Base-by-base conservation (phyloP, 768 basidiomycete species). In the Piloderma croceum region DNA sequence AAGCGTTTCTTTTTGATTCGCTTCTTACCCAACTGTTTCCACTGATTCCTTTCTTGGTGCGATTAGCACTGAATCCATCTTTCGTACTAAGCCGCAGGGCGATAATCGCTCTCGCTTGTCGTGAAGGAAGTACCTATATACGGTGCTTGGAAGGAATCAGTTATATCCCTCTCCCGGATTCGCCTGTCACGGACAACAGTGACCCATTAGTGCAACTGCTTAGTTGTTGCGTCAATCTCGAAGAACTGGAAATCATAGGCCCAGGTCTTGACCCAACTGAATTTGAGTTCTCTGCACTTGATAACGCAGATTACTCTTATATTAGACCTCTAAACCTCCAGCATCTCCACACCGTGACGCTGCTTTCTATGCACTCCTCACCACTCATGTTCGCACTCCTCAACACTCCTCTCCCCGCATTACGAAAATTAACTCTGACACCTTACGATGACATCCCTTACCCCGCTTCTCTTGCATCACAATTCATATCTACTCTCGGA, bases 361-460 rank as follows among this genome's bases (percentile, higher is more conserved):
- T 89, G 13, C 63, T 87, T 17, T 81, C 83, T 2, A 76, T 85
- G 64, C 77, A 80, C 37, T 71, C 68, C 5, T 84, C 83, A 4
- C 74, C 79, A 17, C 63, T 87, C 23, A 65, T 88, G 59, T 60
- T 73, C 27, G 68, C 73, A 12, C 64, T 91, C 20, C 61, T 86
- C 13, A 56, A 65, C 27, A 72, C 82, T 0, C 57, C 76, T 0
- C 74, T 91, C 11, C 87, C 83, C 3, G 61, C 69, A 3, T 64
- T 91, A 31, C 67, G 57, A 24, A 79, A 78, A 47, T 64, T 90
- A 15, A 80, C 74, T 11, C 55, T 90, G 25, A 87, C 86, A 1
- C 85, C 86, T 2, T 86, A 83, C 50, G 73, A 84, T 41, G 83
- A 86, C 49, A 51, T 81, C 11, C 73, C 74, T 21, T 78, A 69